A percentile compares a stretch with the other conserved stretches of the same genome.
Conservation (phyloP, 352 stramenopile species). For the Aphanomyces invadans region DNA sequence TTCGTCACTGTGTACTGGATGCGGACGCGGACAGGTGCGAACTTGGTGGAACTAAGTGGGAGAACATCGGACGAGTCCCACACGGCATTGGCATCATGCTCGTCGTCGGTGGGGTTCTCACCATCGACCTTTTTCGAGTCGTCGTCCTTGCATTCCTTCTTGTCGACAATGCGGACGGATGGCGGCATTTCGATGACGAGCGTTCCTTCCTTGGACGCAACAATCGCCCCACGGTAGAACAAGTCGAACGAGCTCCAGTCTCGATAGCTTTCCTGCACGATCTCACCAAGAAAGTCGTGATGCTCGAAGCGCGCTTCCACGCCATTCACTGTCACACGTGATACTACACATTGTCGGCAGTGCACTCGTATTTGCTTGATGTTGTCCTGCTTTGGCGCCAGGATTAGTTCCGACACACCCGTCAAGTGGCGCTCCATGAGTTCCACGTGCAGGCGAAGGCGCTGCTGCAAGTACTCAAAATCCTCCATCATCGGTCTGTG, state of each 20-base stretch:
- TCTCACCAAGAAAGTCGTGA: constrained; percentile 63
- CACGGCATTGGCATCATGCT: constrained; percentile 38
- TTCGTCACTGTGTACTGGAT: constrained; percentile 77
- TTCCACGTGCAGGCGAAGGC: constrained; percentile 64
- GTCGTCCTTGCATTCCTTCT: neutral
- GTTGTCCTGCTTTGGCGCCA: constrained; percentile 48
- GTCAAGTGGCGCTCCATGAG: constrained; percentile 50
- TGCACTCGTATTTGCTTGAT: constrained; percentile 61
- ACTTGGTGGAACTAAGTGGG: constrained; percentile 57
- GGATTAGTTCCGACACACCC: constrained; percentile 61
- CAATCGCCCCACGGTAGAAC: constrained; percentile 77
- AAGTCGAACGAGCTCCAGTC: constrained; percentile 76
- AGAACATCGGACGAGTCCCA: constrained; percentile 61
- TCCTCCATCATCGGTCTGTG: constrained; percentile 70
- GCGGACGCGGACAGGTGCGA: constrained; percentile 56
- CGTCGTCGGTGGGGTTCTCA: constrained; percentile 32
- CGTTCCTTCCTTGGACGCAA: constrained; percentile 77
- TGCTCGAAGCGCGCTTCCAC: constrained; percentile 60
- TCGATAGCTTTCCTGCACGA: constrained; percentile 72
- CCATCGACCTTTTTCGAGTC: neutral
- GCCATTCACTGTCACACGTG: constrained; percentile 47
- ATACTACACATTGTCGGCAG: constrained; percentile 61
- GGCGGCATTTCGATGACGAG: constrained; percentile 65
- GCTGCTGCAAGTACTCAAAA: constrained; percentile 82
- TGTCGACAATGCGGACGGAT: constrained; percentile 39